Evolutionary conservation across 2,329 filamentous ascomycete species (phyloP), one percentile per base, ranked within the genome.

Genomic region (Emericellopsis atlantica): DNA sequence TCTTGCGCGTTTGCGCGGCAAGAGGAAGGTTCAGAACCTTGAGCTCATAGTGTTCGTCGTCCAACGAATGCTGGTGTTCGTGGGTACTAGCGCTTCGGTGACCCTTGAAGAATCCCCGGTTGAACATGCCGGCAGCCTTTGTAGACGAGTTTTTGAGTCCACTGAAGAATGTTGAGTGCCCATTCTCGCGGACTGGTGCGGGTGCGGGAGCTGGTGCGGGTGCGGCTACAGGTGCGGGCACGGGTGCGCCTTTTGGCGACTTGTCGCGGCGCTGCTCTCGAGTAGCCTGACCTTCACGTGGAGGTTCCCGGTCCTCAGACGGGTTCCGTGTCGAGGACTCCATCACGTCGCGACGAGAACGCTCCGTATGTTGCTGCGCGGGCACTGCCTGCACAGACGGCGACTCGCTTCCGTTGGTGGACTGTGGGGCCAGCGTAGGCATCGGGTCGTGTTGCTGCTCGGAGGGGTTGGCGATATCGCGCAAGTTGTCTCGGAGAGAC

Each of bases 1-100:
- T 95, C 47, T 80, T 69, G n/a, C 90, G 79, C 6, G 89, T 89
- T 62, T 96, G 90, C 57, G 95, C 83, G 22, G 94, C 72, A 24
- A 96, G 66, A 2, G 88, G 87, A 39, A 84, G 68, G 52, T 92
- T 94, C 57, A 96, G 86, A 35, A 94, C 79, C 50, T 83, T 86
- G 52, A 88, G 72, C 41, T 83, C 72, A 53, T 95, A 95, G 52
- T 87, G 82, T 54, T 92, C 86, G 51, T 88, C 82, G 49, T 87
- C 86, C 11, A 87, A 64, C 2, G 74, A 60, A 4, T 69, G 64
- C 45, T 84, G 79, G 46, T 63, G 82, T 55, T 79, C 84, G 49
- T 61, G 74, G 32, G 79, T 76, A 49, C 78, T 84, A 54, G 83
- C 85, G 52, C 79, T 83, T 42, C 84, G 74, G 48, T 81, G 73